A percentile compares a stretch with the other conserved stretches of the same genome.
Conservation (phyloP, 345 rosid genomes). For the Orychophragmus violaceus region DNA sequence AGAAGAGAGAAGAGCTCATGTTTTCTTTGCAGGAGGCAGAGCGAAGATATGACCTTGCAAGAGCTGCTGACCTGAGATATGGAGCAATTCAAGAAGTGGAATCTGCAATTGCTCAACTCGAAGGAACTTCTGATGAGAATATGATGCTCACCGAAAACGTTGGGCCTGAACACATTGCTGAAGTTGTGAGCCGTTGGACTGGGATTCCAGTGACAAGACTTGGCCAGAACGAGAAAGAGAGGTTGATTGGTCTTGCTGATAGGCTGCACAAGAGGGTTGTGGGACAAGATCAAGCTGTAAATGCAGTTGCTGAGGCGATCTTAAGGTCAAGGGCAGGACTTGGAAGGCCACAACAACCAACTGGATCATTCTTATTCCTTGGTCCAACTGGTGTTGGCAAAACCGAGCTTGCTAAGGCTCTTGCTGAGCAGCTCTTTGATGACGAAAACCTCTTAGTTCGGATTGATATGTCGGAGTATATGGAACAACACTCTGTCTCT, state of each 20-base stretch:
- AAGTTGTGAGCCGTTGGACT: slow-evolving; percentile 93
- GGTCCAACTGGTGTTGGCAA: slow-evolving; percentile 98
- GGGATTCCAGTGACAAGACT: slow-evolving; percentile 89
- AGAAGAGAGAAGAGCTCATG: slow-evolving; percentile 73
- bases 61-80: slow-evolving; percentile 82
- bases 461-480: slow-evolving; percentile 83
- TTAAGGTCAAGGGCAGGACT: slow-evolving; percentile 81
- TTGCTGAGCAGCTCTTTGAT: slow-evolving; percentile 87
- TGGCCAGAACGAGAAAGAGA: slow-evolving; percentile 77
- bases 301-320: slow-evolving; percentile 78
- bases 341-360: slow-evolving; percentile 95
- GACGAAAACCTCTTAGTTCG: slow-evolving; percentile 71
- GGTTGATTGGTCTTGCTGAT: slow-evolving; percentile 69
- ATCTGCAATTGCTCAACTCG: slow-evolving; percentile 56
- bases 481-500: slow-evolving; percentile 84
- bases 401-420: slow-evolving; percentile 90
- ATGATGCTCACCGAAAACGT: slow-evolving; percentile 79
- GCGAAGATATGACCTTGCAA: slow-evolving; percentile 76
- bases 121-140: slow-evolving; percentile 58
- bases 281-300: slow-evolving; percentile 78
- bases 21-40: slow-evolving; percentile 80
- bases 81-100: slow-evolving; percentile 87
- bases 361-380: slow-evolving; percentile 82
- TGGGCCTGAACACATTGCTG: slow-evolving; percentile 86
- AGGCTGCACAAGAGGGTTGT: slow-evolving; percentile 80